Evolutionary conservation across 257 asterid genomes (phyloP).

Genomic region (Lavandula angustifolia): DNA sequence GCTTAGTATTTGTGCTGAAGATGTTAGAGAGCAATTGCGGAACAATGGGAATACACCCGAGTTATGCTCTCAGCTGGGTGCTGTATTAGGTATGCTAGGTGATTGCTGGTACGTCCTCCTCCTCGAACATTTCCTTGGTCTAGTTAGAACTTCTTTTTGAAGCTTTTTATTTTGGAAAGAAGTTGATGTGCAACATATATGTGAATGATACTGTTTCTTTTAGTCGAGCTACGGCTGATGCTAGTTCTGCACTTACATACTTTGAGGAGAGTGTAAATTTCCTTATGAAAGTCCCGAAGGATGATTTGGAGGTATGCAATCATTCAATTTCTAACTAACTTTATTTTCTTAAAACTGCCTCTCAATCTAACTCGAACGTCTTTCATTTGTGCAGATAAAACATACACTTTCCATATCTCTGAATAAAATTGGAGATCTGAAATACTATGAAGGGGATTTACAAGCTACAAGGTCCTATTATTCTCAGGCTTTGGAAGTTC

Average conservation of each 20-base stretch:
- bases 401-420: constrained; percentile 96
- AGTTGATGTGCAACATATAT: background rate
- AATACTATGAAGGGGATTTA: constrained; percentile 81
- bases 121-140: constrained; percentile 18
- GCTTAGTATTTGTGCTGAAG: constrained; percentile 79
- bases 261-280: constrained; percentile 85
- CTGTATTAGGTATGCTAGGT: constrained; percentile 96
- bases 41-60: constrained; percentile 75
- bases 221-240: constrained; percentile 87
- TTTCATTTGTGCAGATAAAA: constrained; percentile 51
- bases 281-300: constrained; percentile 73
- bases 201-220: constrained; percentile 27
- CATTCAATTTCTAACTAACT: constrained; percentile 9
- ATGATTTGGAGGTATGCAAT: constrained; percentile 67
- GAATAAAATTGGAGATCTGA: constrained; percentile 93
- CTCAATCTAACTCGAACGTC: constrained; percentile 22
- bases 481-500: constrained; percentile 85
- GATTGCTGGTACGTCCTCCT: constrained; percentile 78
- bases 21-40: constrained; percentile 79
- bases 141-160: background rate
- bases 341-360: constrained; percentile 4
- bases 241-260: constrained; percentile 73
- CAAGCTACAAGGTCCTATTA: constrained; percentile 75
- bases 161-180: background rate
- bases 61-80: constrained; percentile 94